Base-by-base conservation (phyloP, 306 rosid species). In the Hippophae gyantsensis region DNA sequence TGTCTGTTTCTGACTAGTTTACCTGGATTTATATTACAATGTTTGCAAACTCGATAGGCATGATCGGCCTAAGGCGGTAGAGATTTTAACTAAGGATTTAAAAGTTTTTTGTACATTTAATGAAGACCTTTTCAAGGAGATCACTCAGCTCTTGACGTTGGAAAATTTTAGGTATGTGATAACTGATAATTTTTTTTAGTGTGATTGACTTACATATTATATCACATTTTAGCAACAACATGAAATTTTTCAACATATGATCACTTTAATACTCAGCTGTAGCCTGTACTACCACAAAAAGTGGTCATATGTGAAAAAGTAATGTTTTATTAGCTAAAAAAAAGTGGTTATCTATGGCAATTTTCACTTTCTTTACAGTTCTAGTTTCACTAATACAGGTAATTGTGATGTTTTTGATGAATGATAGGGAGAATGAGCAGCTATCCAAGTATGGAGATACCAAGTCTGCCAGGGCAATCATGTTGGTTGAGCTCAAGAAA, bases 401-500 rank as follows among this genome's bases (percentile, higher is more conserved):
- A 32, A 32, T 32, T 32, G 38, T 32, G 5, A 32, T 32, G 38
- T 2, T 67, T 71, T 56, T 76, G 55, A 61, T 61, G 60, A 63
- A 54, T 58, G 59, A 13, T 50, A 85, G 98, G 85, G 95, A 92
- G 73, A 92, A 92, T 47, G 98, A 92, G 71, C 98, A 92, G 70
- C 73, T 92, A 67, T 92, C 98, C 13, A 92, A 92, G 76, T 92
- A 92, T 68, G 98, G 98, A 46, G 98, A 92, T 76, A 92, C 98
- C 1, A 92, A 92, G 63, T 92, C 96, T 58, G 98, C 98, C 6
- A 63, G 98, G 65, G 87, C 98, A 62, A 92, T 92, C 62, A 92
- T 92, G 98, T 74, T 87, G 81, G 95, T 92, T 60, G 98, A 92
- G 84, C 96, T 92, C 56, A 92, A 92, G 80, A 92, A 92, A 79